Percentiles rank a stretch among this genome's conserved stretches.
Evolutionary conservation across 2,329 filamentous ascomycete genomes (phyloP).

Genomic region (Penicillium sp.): DNA sequence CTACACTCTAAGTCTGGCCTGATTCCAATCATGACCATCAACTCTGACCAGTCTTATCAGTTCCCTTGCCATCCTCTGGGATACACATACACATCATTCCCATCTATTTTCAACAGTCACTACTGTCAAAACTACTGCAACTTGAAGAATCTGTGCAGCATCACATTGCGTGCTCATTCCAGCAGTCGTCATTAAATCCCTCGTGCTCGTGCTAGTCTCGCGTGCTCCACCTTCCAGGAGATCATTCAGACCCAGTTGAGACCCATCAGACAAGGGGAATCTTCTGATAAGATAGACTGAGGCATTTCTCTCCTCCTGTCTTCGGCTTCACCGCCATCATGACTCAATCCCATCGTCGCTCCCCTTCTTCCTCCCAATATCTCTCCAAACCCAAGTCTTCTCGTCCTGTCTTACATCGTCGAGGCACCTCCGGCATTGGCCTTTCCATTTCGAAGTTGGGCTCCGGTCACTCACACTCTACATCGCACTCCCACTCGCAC

Average conservation of each 20-base stretch:
- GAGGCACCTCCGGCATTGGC: constrained; percentile 35
- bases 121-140: too few relatives aligned
- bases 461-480: constrained; percentile 25
- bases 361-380: constrained; percentile 35
- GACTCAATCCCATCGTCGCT: constrained; percentile 44
- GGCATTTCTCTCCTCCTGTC: constrained; percentile 21
- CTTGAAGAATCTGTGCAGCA: not conserved
- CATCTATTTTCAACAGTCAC: too few relatives aligned
- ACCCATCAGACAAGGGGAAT: not conserved
- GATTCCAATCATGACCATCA: not conserved
- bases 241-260: not conserved
- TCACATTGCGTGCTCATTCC: not conserved
- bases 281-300: constrained; percentile 27
- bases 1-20: not conserved
- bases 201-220: constrained; percentile 1
- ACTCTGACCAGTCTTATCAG: not conserved
- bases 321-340: constrained; percentile 42
- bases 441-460: constrained; percentile 40
- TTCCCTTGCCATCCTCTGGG: too few relatives aligned
- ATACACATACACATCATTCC: too few relatives aligned
- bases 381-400: constrained; percentile 34
- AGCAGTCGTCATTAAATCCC: constrained; percentile 2
- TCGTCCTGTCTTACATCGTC: constrained; percentile 39
- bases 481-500: constrained; percentile 8
- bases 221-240: constrained; percentile 1